phyloP scores from a whole-genome alignment of 345 rosid species.

The Populus pruinosa region DNA sequence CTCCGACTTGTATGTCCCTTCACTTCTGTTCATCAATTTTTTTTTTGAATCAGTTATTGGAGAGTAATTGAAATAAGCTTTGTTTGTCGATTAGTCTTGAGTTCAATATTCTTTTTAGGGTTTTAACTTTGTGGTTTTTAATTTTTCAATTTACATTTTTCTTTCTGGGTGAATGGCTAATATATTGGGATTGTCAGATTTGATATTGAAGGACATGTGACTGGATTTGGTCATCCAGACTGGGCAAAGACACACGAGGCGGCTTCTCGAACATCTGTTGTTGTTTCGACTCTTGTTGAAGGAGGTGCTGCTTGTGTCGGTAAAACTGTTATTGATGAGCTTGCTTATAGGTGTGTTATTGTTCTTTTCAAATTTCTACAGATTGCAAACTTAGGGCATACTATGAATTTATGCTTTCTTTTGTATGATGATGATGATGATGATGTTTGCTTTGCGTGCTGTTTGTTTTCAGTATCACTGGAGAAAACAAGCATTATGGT shows the following conservation, averaged over 20 bases:
- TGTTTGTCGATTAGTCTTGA: too few species aligned
- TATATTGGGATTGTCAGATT: slow-evolving; percentile 47
- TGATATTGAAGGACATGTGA: slow-evolving; percentile 75
- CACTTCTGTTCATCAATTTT: neutral
- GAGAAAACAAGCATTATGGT: slow-evolving; percentile 79
- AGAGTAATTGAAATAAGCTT: neutral
- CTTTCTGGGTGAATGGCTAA: too few species aligned
- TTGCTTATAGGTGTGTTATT: slow-evolving; percentile 59
- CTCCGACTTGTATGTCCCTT: slow-evolving; percentile 62
- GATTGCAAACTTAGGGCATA: neutral
- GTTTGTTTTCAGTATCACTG: slow-evolving; percentile 61
- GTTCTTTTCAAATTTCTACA: neutral
- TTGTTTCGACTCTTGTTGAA: slow-evolving; percentile 69
- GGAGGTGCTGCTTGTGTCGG: slow-evolving; percentile 97
- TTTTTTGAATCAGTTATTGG: neutral
- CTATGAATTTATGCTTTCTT: neutral
- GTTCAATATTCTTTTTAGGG: neutral
- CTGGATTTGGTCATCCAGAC: slow-evolving; percentile 95
- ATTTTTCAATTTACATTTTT: too few species aligned
- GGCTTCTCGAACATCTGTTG: slow-evolving; percentile 58
- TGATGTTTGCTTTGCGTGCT: slow-evolving; percentile 2
- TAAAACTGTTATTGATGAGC: slow-evolving; percentile 82
- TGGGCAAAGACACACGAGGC: slow-evolving; percentile 75
- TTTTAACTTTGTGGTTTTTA: neutral
- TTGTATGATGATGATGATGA: neutral